Conservation (phyloP, 352 stramenopile genomes). For the Peronospora destructor region DNA sequence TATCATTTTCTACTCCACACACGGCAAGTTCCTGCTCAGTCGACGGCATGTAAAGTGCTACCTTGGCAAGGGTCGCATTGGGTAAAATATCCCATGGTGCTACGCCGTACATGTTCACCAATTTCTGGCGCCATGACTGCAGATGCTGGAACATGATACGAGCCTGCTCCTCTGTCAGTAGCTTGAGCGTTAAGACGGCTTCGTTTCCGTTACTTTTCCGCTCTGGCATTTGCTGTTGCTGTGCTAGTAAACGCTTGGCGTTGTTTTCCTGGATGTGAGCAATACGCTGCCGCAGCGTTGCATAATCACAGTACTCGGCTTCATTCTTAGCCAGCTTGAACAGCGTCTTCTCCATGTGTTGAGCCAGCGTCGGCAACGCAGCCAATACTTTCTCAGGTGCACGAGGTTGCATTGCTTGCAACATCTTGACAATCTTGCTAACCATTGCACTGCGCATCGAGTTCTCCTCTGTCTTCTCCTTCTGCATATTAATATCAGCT, state of each 20-base stretch:
- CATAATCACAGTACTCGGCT: constrained; percentile 88
- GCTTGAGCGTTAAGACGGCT: constrained; percentile 15
- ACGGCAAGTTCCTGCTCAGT: constrained; percentile 48
- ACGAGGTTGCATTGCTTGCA: constrained; percentile 91
- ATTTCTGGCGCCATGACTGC: constrained; percentile 72
- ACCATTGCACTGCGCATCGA: constrained; percentile 41
- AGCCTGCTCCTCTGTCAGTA: constrained; percentile 52
- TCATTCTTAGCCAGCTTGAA: constrained; percentile 75
- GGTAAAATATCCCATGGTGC: constrained; percentile 67
- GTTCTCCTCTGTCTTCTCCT: constrained; percentile 21
- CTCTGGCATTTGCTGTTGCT: constrained; percentile 20
- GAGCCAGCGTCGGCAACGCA: constrained; percentile 93
- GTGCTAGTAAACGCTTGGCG: constrained; percentile 51
- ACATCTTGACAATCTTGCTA: constrained; percentile 82
- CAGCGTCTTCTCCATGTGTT: constrained; percentile 92
- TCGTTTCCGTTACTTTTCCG: constrained; percentile 11
- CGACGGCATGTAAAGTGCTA: constrained; percentile 51
- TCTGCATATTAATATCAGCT: constrained; percentile 26
- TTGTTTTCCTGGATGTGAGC: constrained; percentile 76
- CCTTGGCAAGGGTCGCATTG: constrained; percentile 64
- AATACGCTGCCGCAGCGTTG: constrained; percentile 90
- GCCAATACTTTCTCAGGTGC: constrained; percentile 92
- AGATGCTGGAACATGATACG: constrained; percentile 59
- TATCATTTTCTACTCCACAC: constrained; percentile 43
- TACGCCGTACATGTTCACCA: constrained; percentile 65